Evolutionary conservation across 306 rosid species (phyloP).

Genomic region (Sphenostylis stenocarpa): DNA sequence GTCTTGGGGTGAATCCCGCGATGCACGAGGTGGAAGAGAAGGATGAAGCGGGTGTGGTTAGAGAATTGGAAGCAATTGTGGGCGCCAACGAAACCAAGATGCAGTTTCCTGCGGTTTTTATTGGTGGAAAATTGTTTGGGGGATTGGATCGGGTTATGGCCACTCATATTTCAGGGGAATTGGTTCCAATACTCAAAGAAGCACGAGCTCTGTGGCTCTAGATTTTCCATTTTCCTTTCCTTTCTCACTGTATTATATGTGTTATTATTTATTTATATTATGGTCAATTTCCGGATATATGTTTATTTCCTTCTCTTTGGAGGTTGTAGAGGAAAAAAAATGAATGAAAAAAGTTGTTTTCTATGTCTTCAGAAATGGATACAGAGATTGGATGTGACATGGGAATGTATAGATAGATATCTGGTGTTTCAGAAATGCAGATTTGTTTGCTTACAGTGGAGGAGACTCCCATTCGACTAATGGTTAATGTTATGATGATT

Average conservation of each 20-base stretch:
- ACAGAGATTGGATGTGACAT: background rate
- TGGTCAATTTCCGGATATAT: background rate
- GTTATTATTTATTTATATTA: background rate
- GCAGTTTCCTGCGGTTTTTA: slow-evolving; percentile 59
- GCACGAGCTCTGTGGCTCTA: slow-evolving; percentile 73
- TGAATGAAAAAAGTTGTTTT: background rate
- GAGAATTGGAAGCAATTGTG: slow-evolving; percentile 36
- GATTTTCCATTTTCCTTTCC: background rate
- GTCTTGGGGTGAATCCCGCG: slow-evolving; percentile 58
- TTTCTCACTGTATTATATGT: background rate
- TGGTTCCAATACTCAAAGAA: slow-evolving; percentile 62
- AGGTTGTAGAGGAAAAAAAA: background rate
- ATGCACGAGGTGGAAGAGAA: slow-evolving; percentile 57
- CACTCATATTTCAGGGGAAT: slow-evolving; percentile 71
- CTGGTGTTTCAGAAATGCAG: background rate
- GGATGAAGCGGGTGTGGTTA: slow-evolving; percentile 35
- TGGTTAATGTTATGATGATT: background rate
- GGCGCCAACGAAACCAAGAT: background rate
- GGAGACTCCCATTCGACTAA: background rate
- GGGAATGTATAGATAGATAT: background rate
- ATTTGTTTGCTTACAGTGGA: background rate
- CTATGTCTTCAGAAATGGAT: background rate
- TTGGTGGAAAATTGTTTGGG: slow-evolving; percentile 63
- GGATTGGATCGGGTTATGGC: slow-evolving; percentile 69
- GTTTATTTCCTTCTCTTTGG: background rate